Evolutionary conservation across 2,329 filamentous ascomycete genomes (phyloP).

Genomic region (Aspergillus floridensis): DNA sequence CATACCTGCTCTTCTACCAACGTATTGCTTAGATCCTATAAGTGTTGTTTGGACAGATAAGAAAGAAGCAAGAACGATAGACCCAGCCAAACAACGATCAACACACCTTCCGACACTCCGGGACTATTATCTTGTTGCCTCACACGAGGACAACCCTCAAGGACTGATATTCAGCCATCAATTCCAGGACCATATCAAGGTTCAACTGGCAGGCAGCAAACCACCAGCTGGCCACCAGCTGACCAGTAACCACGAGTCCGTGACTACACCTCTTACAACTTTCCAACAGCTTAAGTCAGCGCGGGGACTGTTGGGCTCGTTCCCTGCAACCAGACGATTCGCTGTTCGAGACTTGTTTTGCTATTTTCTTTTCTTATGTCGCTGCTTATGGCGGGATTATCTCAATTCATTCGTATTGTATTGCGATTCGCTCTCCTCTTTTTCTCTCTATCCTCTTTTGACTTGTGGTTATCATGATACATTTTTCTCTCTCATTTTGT

Average conservation of each 20-base stretch:
- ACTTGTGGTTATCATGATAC: constrained; percentile 6
- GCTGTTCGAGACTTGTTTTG: background rate
- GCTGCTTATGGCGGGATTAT: constrained; percentile 3
- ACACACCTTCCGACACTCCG: background rate
- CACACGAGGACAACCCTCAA: background rate
- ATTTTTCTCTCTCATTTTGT: background rate
- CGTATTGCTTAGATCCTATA: constrained; percentile 51
- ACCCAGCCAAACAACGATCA: background rate
- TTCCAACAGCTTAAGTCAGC: background rate
- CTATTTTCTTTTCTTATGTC: background rate
- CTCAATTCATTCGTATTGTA: constrained; percentile 1
- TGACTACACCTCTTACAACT: background rate
- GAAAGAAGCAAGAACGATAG: background rate
- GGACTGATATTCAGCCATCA: background rate
- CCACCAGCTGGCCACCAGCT: background rate
- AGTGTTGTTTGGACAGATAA: background rate
- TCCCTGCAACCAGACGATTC: background rate
- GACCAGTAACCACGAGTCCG: background rate
- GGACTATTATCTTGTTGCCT: background rate
- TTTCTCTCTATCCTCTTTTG: background rate
- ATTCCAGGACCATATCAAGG: background rate
- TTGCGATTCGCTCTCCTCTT: background rate
- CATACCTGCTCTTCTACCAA: constrained; percentile 95
- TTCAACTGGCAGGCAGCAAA: constrained; percentile 1
- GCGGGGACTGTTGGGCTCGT: background rate